Base-by-base conservation (phyloP, 768 basidiomycete species). In the Tulasnella sp. region DNA sequence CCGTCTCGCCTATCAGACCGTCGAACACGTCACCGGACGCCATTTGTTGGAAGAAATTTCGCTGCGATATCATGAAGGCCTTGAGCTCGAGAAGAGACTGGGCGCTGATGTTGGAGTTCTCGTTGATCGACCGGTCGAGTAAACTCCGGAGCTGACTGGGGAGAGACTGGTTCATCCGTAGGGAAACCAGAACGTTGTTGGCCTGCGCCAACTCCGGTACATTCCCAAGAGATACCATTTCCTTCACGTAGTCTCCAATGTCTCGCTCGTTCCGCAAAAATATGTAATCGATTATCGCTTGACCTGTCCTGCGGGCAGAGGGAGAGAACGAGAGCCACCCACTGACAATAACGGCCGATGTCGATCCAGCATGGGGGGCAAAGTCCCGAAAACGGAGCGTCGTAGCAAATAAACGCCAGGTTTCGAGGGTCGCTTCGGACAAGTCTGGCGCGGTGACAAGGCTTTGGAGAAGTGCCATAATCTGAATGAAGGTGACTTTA, bases 381-480 rank as follows among this genome's bases (percentile, higher is more conserved):
- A 92, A 73, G 60, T 98, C 92, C 43, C 67, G 68, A 17, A 79
- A 75, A 2, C 75, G 72, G 17, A 94, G 69, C 2, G 81, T 81
- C 14, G 72, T 76, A 59, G 94, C 70, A 69, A 97, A 96, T 23
- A 70, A 74, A 54, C 77, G 68, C 91, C 92, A 98, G 36, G 81
- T 85, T 31, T 78, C 72, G 2, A 99, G 72, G 0, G 90, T 86
- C 6, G 81, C 82, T 58, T 85, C 79, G 0, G 86, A 78, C 6
- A 99, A 74, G 59, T 84, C 84, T 0, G 77, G 76, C 9, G 88
- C 75, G 32, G 73, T 69, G n/a, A 96, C 75, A 71, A 84, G 86
- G 5, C 86, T 90, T 70, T 98, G 94, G 36, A 99, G 77, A 15
- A 86, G 91, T 0, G 94, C 91, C 86, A 98, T 91, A 63, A 97